Evolutionary conservation across 2,329 filamentous ascomycete species (phyloP).

Genomic region (Alternaria hordeiaustralica): DNA sequence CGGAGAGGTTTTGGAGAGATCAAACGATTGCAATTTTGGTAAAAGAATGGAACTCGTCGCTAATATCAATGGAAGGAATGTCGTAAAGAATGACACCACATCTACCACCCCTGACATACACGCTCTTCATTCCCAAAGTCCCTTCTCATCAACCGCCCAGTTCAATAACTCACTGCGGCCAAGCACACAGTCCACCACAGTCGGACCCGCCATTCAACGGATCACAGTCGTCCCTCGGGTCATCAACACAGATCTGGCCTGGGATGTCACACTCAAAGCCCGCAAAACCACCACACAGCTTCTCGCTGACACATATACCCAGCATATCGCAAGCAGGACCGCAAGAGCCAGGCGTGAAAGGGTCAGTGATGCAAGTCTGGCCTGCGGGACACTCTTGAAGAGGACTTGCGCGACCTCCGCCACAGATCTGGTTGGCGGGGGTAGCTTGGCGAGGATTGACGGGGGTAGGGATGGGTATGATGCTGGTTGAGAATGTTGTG

Average conservation of each 20-base stretch:
- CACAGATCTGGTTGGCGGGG: slow-evolving; percentile 33
- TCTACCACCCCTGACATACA: not conserved
- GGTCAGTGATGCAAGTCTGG: slow-evolving; percentile 41
- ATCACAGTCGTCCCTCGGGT: slow-evolving; percentile 53
- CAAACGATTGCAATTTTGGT: not conserved
- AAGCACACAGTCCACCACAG: slow-evolving; percentile 53
- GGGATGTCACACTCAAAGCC: slow-evolving; percentile 40
- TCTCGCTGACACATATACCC: slow-evolving; percentile 46
- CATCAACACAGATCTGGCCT: slow-evolving; percentile 51
- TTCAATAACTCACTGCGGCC: slow-evolving; percentile 7
- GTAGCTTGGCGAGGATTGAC: not conserved
- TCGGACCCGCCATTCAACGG: slow-evolving; percentile 49
- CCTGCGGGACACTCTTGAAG: slow-evolving; percentile 16
- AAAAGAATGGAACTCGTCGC: not conserved
- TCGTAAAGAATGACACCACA: not conserved
- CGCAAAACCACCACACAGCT: slow-evolving; percentile 52
- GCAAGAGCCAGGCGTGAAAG: slow-evolving; percentile 39
- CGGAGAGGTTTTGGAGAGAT: not conserved
- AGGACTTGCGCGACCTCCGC: slow-evolving; percentile 28
- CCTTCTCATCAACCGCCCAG: not conserved
- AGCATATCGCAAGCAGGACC: slow-evolving; percentile 41
- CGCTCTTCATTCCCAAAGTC: not conserved
- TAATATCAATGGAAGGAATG: not conserved
- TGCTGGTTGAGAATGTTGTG: not conserved
- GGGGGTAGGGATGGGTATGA: not conserved